phyloP scores from a whole-genome alignment of 768 basidiomycete species.

The Lanmaoa rubissima region DNA sequence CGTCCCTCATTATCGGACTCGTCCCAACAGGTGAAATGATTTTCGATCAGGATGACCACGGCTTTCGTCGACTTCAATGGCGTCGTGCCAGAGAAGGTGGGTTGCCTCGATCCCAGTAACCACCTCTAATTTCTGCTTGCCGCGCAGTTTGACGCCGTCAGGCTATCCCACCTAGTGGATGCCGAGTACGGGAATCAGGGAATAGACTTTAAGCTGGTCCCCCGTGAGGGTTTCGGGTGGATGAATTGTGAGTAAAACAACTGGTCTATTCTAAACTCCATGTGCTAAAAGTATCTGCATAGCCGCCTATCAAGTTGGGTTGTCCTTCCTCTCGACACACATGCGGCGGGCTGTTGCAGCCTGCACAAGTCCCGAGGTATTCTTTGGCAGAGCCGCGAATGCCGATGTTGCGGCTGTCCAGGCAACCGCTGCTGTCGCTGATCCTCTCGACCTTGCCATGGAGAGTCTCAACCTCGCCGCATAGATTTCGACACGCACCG shows the following conservation, averaged over 20 bases:
- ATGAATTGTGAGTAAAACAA: slow-evolving; percentile 72
- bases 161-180: slow-evolving; percentile 91
- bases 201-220: slow-evolving; percentile 96
- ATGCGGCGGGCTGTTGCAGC: slow-evolving; percentile 96
- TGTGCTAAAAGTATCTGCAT: slow-evolving; percentile 8
- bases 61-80: slow-evolving; percentile 97
- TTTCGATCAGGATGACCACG: slow-evolving; percentile 73
- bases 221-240: slow-evolving; percentile 98
- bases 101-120: not conserved
- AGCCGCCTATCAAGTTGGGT: slow-evolving; percentile 97
- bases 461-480: slow-evolving; percentile 42
- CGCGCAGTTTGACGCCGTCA: slow-evolving; percentile 88
- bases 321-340: slow-evolving; percentile 88
- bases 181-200: slow-evolving; percentile 98
- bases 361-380: slow-evolving; percentile 90
- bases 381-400: slow-evolving; percentile 59
- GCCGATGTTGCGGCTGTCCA: slow-evolving; percentile 35
- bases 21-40: not conserved
- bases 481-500: slow-evolving; percentile 9
- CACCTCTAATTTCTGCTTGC: not conserved
- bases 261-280: not conserved
- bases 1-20: slow-evolving; percentile 49
- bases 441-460: slow-evolving; percentile 65
- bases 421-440: slow-evolving; percentile 39
- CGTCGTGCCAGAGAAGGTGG: slow-evolving; percentile 93